A percentile compares a stretch with the other conserved stretches of the same genome.
phyloP scores from a whole-genome alignment of 371 early-diverging fungal species.

The Batkoa obscura region DNA sequence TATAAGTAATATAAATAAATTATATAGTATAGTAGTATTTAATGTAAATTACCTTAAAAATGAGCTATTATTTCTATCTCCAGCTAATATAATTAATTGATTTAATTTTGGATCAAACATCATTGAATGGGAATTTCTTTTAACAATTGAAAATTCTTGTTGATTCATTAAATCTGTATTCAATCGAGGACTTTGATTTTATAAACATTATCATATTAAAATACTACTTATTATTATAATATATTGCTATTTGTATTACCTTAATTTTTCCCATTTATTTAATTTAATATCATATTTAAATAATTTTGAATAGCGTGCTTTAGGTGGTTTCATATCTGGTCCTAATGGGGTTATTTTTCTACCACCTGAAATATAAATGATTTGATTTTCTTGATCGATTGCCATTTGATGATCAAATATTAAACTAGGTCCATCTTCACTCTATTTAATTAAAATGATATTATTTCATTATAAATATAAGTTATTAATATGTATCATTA shows the following conservation, averaged over 20 bases:
- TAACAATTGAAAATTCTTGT: conserved; percentile 26
- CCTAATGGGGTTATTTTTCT: conserved; percentile 39
- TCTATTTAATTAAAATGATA: too few relatives aligned
- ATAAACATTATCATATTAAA: too few relatives aligned
- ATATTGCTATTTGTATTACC: too few relatives aligned
- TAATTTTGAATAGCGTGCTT: conserved; percentile 68
- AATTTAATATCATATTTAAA: conserved; percentile 49
- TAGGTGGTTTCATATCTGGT: too few relatives aligned
- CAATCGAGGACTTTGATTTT: background rate
- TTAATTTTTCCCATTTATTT: conserved; percentile 42
- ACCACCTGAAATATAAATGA: conserved; percentile 84
- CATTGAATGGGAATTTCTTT: conserved; percentile 82
- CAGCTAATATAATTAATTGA: conserved; percentile 71
- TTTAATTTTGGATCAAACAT: conserved; percentile 47
- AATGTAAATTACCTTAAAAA: conserved; percentile 9
- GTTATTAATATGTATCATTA: conserved; percentile 10
- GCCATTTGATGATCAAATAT: conserved; percentile 92
- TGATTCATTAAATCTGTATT: too few relatives aligned
- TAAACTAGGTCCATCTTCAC: conserved; percentile 70
- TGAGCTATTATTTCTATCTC: conserved; percentile 62
- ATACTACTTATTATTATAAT: too few relatives aligned
- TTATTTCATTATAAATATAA: conserved; percentile 16
- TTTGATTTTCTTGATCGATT: conserved; percentile 43
- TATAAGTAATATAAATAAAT: background rate
- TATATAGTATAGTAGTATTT: background rate